Evolutionary conservation across 2,329 filamentous ascomycete genomes (phyloP), one percentile per base, ranked within the genome.

Genomic region (Colletotrichum sp.): DNA sequence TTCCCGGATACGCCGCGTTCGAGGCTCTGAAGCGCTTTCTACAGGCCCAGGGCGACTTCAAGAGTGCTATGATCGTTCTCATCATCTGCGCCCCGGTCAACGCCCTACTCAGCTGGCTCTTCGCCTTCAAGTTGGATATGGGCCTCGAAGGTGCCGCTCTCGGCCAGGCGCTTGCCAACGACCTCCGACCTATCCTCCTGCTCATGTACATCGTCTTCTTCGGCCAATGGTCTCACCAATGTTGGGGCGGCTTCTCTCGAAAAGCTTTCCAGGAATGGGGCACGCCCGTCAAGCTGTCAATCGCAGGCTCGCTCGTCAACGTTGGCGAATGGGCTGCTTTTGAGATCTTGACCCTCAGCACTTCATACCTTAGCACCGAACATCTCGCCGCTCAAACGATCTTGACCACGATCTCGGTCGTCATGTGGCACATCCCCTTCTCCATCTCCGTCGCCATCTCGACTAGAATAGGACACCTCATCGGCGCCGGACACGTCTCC

Each of bases 31-130:
- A 91, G 79, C 84, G 89, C 0, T 91, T 90, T 77, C 84, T 90
- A 4, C 89, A 91, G 79, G 88, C 90, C 0, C 89, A 91, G 77
- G 89, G 90, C 2, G 84, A 89, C 36, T 91, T 90, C 82, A 87
- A 86, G 39, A 88, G 87, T 2, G 87, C 86, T 16, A 85, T 90
- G 79, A 82, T 84, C 10, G 84, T 89, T 26, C 82, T 90, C 10
- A 62, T 90, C 3, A 78, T 90, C 28, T 87, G 87, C 52, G 85
- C 88, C 0, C 89, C 89, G 0, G 75, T 88, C 16, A 90, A 90
- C 76, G 86, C 87, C 16, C 70, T 87, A 1, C 81, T 90, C 28
- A 89, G 88, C 79, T 90, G 89, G 83, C 69, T 88, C 4, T 87
- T 90, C 18, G 88, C 85, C 2, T 85, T 87, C 75, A 80, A 78